phyloP scores from a whole-genome alignment of 2,329 filamentous ascomycete species.

The Sclerotinia nivalis region DNA sequence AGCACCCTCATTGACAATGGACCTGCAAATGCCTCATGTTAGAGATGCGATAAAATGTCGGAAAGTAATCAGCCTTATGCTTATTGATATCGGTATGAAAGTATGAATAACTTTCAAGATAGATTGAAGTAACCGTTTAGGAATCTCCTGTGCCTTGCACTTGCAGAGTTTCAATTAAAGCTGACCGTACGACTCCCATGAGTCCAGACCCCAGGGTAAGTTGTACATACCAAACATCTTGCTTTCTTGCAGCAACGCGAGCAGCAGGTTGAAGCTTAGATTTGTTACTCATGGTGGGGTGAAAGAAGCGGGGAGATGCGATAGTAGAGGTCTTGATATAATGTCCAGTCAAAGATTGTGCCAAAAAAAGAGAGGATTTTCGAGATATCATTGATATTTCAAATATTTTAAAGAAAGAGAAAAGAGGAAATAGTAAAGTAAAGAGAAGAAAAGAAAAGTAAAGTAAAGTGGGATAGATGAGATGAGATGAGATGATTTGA shows the following conservation, averaged over 20 bases:
- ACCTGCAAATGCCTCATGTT: slow-evolving; percentile 46
- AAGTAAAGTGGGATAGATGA: background rate
- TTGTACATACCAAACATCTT: slow-evolving; percentile 58
- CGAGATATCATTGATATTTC: slow-evolving; percentile 27
- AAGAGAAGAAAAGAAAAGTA: too few relatives aligned
- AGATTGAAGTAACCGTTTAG: too few relatives aligned
- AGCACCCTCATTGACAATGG: slow-evolving; percentile 66
- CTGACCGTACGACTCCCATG: background rate
- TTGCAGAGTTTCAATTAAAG: background rate
- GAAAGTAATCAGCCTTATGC: background rate
- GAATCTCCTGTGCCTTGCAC: background rate
- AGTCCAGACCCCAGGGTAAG: background rate
- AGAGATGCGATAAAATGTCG: slow-evolving; percentile 1
- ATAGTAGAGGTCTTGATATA: slow-evolving; percentile 9
- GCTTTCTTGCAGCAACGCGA: slow-evolving; percentile 54
- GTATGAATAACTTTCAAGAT: background rate
- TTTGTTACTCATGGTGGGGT: slow-evolving; percentile 37
- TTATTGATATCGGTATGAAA: background rate
- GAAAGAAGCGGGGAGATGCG: slow-evolving; percentile 28
- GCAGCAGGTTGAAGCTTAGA: slow-evolving; percentile 51
- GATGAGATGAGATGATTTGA: background rate
- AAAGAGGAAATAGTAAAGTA: background rate
- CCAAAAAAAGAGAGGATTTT: slow-evolving; percentile 19
- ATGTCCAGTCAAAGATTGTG: slow-evolving; percentile 9
- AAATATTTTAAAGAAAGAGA: background rate